Evolutionary conservation across 75 land plant genomes (phyloP), one percentile per base, ranked within the genome.

Genomic region (Pseudotsuga menziesii): DNA sequence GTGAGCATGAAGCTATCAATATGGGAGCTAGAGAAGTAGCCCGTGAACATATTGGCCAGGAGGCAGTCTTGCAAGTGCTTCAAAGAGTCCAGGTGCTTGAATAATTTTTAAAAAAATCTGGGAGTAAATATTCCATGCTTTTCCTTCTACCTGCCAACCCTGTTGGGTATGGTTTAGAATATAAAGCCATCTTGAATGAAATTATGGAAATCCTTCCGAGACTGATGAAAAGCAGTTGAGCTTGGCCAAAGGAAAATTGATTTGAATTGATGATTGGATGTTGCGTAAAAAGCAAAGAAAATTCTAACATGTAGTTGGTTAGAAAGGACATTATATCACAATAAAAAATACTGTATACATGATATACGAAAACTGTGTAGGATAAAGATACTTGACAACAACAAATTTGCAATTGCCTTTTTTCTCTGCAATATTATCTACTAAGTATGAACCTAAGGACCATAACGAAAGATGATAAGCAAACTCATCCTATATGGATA

Each of bases 31-130:
- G 71, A 62, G 52, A 76, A 60, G 78, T 62, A 62, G 74, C 78
- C 48, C 25, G 23, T 76, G 71, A 58, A 58, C 48, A 72, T 32
- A 14, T 76, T 58, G 78, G 78, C 20, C 61, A 76, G 71, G 78
- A 76, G 39, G 63, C 78, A 22, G 74, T 58, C 20, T 62, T 76
- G 72, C 78, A 76, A 62, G 78, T 76, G 19, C 78, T 76, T 58
- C 78, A 76, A 39, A 58, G 36, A 58, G 71, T 76, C 8, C 78
- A 76, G 71, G 78, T 60, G 23, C 48, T 23, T 36, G 71, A 67
- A 36, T 39, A 41, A 39, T 32, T 69, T 41, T 69, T 39, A 36
- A 41, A 8, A 0, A 69, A 2, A 36, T 39, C 22, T 19, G 35
- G 36, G 52, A 69, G 17, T 41, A 15, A 67, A 67, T 39, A 19